These are phyloP conservation scores for Anacardium occidentale DNA, from an alignment of 345 rosid species.

Conservation along the genomic window DNA sequence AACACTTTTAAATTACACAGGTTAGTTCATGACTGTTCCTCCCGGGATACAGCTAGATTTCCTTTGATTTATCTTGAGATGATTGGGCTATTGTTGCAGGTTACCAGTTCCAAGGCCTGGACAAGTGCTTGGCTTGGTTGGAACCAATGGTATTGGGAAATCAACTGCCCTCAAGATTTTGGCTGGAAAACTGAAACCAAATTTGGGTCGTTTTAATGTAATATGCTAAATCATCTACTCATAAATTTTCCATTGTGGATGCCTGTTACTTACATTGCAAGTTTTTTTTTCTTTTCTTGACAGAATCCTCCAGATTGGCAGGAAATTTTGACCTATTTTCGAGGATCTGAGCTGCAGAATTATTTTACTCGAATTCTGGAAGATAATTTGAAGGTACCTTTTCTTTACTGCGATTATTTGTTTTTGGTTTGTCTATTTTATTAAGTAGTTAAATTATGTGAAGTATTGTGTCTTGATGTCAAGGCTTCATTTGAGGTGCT, in stretches of 20 bases:
- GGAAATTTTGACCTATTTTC: slow-evolving; percentile 91
- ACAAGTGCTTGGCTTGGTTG: slow-evolving; percentile 98
- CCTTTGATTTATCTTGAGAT: slow-evolving; percentile 25
- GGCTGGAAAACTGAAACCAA: slow-evolving; percentile 97
- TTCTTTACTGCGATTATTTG: neutral
- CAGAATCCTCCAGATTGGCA: slow-evolving; percentile 99
- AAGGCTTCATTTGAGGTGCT: no score
- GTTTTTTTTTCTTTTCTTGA: neutral
- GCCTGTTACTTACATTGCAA: slow-evolving; percentile 10
- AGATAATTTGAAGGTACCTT: slow-evolving; percentile 82
- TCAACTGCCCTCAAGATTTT: slow-evolving; percentile 93
- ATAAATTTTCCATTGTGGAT: slow-evolving; percentile 14
- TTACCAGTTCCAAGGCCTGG: slow-evolving; percentile 98
- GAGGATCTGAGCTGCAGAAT: slow-evolving; percentile 96
- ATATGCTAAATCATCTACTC: slow-evolving; percentile 10
- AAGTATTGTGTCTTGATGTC: no score
- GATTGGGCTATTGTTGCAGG: slow-evolving; percentile 41
- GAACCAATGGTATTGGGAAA: slow-evolving; percentile 98
- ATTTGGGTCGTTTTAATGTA: slow-evolving; percentile 92
- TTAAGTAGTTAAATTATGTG: no score
- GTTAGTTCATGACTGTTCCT: slow-evolving; percentile 32
- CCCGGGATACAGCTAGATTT: neutral
- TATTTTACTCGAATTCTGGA: slow-evolving; percentile 94
- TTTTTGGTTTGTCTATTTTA: neutral
- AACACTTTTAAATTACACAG: slow-evolving; percentile 95